Percentiles rank a stretch among this genome's conserved stretches.
Evolutionary conservation across 108 stramenopile genomes (phyloP).

Genomic region (Mayamaea pseudoterrestris): DNA sequence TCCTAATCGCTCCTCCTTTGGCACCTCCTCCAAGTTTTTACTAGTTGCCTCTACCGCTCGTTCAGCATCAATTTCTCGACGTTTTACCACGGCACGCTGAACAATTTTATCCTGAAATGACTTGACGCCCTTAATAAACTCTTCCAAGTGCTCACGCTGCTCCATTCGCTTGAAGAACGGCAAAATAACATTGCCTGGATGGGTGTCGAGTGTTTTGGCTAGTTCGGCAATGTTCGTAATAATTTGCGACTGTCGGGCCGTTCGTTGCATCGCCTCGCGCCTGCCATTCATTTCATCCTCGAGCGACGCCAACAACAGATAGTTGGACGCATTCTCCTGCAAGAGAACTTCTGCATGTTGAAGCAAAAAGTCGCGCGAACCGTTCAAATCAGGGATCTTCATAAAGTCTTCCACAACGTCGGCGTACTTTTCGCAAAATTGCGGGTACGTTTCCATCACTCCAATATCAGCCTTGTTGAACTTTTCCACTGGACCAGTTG

Average conservation of each 20-base stretch:
- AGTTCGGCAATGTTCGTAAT: conserved; percentile 95
- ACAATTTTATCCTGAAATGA: conserved; percentile 79
- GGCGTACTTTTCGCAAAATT: conserved; percentile 87
- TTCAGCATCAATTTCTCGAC: conserved; percentile 84
- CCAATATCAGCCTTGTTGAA: conserved; percentile 26
- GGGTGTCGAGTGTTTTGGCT: conserved; percentile 77
- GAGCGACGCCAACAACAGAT: conserved; percentile 84
- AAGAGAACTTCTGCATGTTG: conserved; percentile 80
- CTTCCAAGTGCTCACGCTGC: conserved; percentile 60
- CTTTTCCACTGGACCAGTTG: too few species aligned
- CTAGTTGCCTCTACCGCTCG: conserved; percentile 46
- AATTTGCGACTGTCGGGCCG: conserved; percentile 85
- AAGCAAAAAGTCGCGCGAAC: conserved; percentile 78
- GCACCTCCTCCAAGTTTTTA: conserved; percentile 49
- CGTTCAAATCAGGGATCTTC: conserved; percentile 63
- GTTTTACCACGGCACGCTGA: conserved; percentile 84
- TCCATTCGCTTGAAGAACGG: conserved; percentile 88
- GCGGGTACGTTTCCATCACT: conserved; percentile 76
- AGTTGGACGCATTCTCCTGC: conserved; percentile 93
- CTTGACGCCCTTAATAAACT: conserved; percentile 73
- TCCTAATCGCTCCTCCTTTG: conserved; percentile 77
- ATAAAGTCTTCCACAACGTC: conserved; percentile 84
- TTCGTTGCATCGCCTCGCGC: conserved; percentile 88
- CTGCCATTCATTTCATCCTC: conserved; percentile 99
- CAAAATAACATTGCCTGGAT: conserved; percentile 94